phyloP scores from a whole-genome alignment of 371 early-diverging fungal genomes.

The Amoeboradix gromovi region DNA sequence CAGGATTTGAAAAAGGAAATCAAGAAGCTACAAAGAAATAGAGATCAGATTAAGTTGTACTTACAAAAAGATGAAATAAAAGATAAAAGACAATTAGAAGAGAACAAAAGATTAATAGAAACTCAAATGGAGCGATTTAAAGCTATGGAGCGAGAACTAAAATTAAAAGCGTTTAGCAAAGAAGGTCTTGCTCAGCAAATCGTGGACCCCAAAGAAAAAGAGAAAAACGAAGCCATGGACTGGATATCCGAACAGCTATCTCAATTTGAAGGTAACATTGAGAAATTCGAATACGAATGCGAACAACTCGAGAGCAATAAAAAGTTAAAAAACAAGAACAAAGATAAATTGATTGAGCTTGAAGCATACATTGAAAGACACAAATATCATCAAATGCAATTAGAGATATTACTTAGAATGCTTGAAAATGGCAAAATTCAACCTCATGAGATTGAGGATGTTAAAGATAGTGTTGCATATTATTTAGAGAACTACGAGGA shows the following conservation, averaged over 20 bases:
- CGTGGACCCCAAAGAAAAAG: constrained; percentile 70
- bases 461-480: constrained; percentile 58
- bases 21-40: constrained; percentile 53
- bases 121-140: constrained; percentile 92
- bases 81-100: constrained; percentile 59
- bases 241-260: constrained; percentile 16
- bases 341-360: constrained; percentile 27
- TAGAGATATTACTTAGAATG: constrained; percentile 63
- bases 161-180: constrained; percentile 85
- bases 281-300: not conserved
- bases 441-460: constrained; percentile 22
- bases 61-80: constrained; percentile 67
- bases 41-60: constrained; percentile 92
- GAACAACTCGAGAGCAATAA: constrained; percentile 8
- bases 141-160: constrained; percentile 83
- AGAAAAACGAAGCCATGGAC: constrained; percentile 42
- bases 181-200: constrained; percentile 52
- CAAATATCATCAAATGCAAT: constrained; percentile 50
- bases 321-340: constrained; percentile 45
- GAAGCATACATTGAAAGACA: constrained; percentile 47
- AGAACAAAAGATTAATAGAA: constrained; percentile 72
- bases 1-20: constrained; percentile 87
- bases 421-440: constrained; percentile 50
- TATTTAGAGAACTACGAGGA: constrained; percentile 47
- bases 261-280: not conserved